Percentiles rank a stretch among this genome's conserved stretches.
Evolutionary conservation across 805 yeast species (phyloP).

Genomic region (Grigorovia humatica): DNA sequence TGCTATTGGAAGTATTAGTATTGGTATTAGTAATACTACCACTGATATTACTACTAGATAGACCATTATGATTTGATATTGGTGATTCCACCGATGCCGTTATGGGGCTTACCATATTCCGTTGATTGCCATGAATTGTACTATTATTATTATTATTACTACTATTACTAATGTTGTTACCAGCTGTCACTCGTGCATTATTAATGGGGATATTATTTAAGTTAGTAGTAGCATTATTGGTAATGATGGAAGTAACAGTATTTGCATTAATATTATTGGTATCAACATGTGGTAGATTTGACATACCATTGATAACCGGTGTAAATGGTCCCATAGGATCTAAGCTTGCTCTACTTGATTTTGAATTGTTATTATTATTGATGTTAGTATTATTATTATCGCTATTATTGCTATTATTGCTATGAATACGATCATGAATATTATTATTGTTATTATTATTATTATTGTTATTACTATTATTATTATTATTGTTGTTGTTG

Average conservation of each 20-base stretch:
- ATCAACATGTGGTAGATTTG: not conserved
- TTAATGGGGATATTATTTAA: too few species aligned
- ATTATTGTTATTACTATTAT: too few species aligned
- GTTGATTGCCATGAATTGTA: not conserved
- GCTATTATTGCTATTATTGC: not conserved
- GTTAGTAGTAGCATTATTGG: not conserved
- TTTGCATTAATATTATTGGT: not conserved
- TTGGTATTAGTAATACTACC: not conserved
- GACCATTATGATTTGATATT: not conserved
- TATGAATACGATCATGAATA: not conserved
- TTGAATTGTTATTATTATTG: not conserved
- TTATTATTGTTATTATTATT: too few species aligned
- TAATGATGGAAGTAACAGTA: not conserved
- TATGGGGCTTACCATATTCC: not conserved
- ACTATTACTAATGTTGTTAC: too few species aligned
- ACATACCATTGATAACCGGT: constrained; percentile 2
- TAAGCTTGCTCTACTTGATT: not conserved
- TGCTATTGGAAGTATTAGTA: too few species aligned
- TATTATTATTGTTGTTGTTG: too few species aligned
- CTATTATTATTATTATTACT: too few species aligned
- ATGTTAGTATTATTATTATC: not conserved
- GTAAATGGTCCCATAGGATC: constrained; percentile 1
- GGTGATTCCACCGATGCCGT: not conserved
- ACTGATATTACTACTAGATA: too few species aligned
- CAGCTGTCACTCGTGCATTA: too few species aligned